These are phyloP conservation scores for Annulohypoxylon truncatum DNA, from an alignment of 2,329 filamentous ascomycete genomes.

Conservation along the genomic window DNA sequence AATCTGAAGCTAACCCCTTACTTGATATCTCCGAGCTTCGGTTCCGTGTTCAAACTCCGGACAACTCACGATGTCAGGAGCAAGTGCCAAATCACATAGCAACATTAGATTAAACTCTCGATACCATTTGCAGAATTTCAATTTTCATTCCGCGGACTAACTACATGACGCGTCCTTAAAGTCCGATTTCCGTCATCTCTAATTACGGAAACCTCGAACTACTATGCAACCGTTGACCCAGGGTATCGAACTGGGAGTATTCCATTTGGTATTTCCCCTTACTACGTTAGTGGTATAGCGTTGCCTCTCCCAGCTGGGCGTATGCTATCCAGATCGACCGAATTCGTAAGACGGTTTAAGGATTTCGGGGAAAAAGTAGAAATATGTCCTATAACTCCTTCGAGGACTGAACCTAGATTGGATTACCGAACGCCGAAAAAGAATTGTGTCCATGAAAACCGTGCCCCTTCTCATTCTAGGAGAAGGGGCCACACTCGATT, in stretches of 20 bases:
- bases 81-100: neutral
- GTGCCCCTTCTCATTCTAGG: slow-evolving; percentile 28
- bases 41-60: neutral
- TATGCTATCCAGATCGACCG: slow-evolving; percentile 17
- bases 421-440: slow-evolving; percentile 32
- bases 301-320: slow-evolving; percentile 16
- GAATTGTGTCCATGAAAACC: slow-evolving; percentile 25
- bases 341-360: neutral
- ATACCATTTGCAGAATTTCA: slow-evolving; percentile 5
- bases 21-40: neutral
- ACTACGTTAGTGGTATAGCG: neutral
- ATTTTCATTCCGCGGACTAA: slow-evolving; percentile 10
- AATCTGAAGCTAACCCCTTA: neutral
- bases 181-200: slow-evolving; percentile 16
- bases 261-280: neutral
- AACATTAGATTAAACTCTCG: neutral
- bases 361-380: neutral
- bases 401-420: slow-evolving; percentile 26
- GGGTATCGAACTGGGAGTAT: slow-evolving; percentile 11
- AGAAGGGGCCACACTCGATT: slow-evolving; percentile 28
- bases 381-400: slow-evolving; percentile 31
- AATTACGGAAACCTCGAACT: neutral
- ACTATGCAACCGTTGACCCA: slow-evolving; percentile 12
- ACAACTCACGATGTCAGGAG: neutral
- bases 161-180: slow-evolving; percentile 1